A percentile compares a stretch with the other conserved stretches of the same genome.
These are phyloP conservation scores for Allodekkera sacchari DNA, from an alignment of 805 yeast species.

Conservation along the genomic window DNA sequence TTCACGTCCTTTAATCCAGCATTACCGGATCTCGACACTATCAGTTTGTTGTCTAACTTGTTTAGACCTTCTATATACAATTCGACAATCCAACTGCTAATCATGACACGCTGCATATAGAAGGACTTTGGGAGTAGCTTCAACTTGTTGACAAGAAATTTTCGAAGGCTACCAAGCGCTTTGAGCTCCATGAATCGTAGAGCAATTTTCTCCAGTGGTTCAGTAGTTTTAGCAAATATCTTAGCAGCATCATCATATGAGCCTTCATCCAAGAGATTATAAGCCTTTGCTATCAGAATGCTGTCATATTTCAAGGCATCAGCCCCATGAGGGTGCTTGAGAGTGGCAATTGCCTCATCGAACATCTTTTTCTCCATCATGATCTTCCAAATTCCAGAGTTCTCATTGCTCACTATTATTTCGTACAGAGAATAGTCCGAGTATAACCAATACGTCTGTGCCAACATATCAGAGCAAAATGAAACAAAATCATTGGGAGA, in stretches of 20 bases:
- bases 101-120: slow-evolving; percentile 38
- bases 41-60: slow-evolving; percentile 27
- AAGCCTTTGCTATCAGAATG: slow-evolving; percentile 49
- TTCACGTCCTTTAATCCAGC: slow-evolving; percentile 1
- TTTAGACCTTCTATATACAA: slow-evolving; percentile 41
- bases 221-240: slow-evolving; percentile 52
- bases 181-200: slow-evolving; percentile 40
- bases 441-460: slow-evolving; percentile 69
- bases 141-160: slow-evolving; percentile 38
- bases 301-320: slow-evolving; percentile 35
- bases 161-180: slow-evolving; percentile 34
- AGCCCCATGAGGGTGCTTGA: slow-evolving; percentile 22
- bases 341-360: slow-evolving; percentile 54
- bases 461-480: slow-evolving; percentile 38
- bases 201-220: slow-evolving; percentile 64
- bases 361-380: slow-evolving; percentile 44
- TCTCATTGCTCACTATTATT: slow-evolving; percentile 59
- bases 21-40: background rate
- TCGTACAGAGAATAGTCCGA: slow-evolving; percentile 59
- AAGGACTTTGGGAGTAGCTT: slow-evolving; percentile 19
- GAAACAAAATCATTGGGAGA: slow-evolving; percentile 34
- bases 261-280: slow-evolving; percentile 28
- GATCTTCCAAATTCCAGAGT: slow-evolving; percentile 65
- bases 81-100: slow-evolving; percentile 64
- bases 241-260: slow-evolving; percentile 38